phyloP scores from a whole-genome alignment of 1,284 basidiomycete species.

The Ceratobasidium sp. region DNA sequence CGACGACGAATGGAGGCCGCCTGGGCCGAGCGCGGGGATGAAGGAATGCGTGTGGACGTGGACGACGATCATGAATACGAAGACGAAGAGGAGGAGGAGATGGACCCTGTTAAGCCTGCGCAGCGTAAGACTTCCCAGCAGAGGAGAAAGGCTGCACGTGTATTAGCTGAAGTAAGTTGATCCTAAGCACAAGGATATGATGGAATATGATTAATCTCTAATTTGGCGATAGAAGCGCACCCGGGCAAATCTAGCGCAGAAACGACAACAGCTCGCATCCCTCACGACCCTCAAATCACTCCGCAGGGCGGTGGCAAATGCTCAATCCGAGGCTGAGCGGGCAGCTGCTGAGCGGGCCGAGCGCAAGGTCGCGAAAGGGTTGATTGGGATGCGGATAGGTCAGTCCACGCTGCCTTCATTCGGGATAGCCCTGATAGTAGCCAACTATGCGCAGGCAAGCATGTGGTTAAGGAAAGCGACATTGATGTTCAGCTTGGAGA shows the following conservation, averaged over 20 bases:
- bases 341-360: constrained; percentile 53
- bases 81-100: constrained; percentile 48
- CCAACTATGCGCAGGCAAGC: constrained; percentile 59
- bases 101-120: constrained; percentile 52
- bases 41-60: constrained; percentile 69
- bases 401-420: neutral
- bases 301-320: constrained; percentile 55
- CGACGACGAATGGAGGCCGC: constrained; percentile 61
- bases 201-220: neutral
- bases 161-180: constrained; percentile 64
- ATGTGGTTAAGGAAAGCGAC: constrained; percentile 70
- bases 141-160: constrained; percentile 64
- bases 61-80: constrained; percentile 52
- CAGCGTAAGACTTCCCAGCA: constrained; percentile 78
- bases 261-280: constrained; percentile 64
- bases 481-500: constrained; percentile 91
- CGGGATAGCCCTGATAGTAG: neutral
- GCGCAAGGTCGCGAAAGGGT: constrained; percentile 60
- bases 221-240: constrained; percentile 61
- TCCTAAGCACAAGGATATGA: constrained; percentile 11
- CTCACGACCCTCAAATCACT: constrained; percentile 63
- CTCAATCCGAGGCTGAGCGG: constrained; percentile 55
- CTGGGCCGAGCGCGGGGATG: constrained; percentile 47
- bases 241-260: constrained; percentile 61
- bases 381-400: constrained; percentile 67